Evolutionary conservation across 192 early-diverging fungal species (phyloP), one percentile per base, ranked within the genome.

Genomic region (Mortierella antarctica): DNA sequence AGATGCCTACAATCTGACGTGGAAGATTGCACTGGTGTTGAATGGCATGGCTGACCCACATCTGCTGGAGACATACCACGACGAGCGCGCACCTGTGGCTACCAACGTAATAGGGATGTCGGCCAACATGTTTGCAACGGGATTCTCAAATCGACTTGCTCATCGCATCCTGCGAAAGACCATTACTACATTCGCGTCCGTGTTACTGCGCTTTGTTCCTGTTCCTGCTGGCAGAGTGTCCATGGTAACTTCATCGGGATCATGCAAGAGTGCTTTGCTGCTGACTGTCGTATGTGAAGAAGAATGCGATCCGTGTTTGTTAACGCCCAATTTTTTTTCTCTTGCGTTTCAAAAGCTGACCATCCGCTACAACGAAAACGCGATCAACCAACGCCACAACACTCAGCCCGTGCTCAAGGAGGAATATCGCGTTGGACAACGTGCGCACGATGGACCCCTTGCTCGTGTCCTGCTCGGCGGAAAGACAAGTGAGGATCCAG

Each of bases 21-120:
- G 86, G 86, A 88, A 86, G 62, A 65, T 86, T 31, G 84, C 80
- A 4, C 39, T 77, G 9, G 86, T 82, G 23, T 50, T 86, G 10
- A 48, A 72, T 15, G 53, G 65, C 13, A 46, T 67, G 18, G 44
- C 70, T 3, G 45, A 50, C 17, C 15, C 54, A 6, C 47, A 56
- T 10, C 11, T 80, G 18, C 31, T 80, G 12, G 70, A 68, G 55
- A 80, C 77, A 17, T 80, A 80, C 47, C 58, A 68, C n/a, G 42
- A 48, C 48, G 77, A 80, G 44, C 70, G 77, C 51, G 58, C 44
- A 9, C 70, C 77, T 10, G 70, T 80, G 7, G 77, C 77, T 4
- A 60, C 55, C 48, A 50, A 62, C 13, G 77, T 72, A 12, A 80
- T 80, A 21, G 57, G 57, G 40, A 67, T 80, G 69, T 80, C 77